phyloP scores from a whole-genome alignment of 495 filamentous ascomycete species.

The Alectoria sarmentosa region DNA sequence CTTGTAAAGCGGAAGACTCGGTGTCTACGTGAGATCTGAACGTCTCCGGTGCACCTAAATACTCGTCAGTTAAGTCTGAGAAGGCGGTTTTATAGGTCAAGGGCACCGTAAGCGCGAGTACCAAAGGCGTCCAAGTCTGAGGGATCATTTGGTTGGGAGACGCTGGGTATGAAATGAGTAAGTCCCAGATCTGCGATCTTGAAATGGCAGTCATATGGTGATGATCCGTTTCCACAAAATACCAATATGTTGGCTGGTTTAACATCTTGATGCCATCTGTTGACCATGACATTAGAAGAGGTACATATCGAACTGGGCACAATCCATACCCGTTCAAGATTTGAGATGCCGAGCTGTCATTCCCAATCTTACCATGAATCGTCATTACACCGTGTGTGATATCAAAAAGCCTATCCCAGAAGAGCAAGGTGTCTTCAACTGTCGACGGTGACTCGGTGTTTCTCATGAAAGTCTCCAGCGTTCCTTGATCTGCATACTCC shows the following conservation, averaged over 20 bases:
- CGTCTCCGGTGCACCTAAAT: slow-evolving; percentile 33
- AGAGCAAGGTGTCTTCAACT: slow-evolving; percentile 33
- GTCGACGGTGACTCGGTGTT: slow-evolving; percentile 27
- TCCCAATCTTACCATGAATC: slow-evolving; percentile 31
- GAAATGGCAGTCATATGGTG: slow-evolving; percentile 33
- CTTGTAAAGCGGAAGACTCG: slow-evolving; percentile 14
- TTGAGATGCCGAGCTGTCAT: not conserved
- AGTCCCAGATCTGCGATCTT: slow-evolving; percentile 39
- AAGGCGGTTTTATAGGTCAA: not conserved
- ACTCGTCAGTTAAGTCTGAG: slow-evolving; percentile 22
- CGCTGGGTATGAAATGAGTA: slow-evolving; percentile 27
- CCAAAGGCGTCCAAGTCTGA: slow-evolving; percentile 31
- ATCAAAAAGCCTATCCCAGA: slow-evolving; percentile 38
- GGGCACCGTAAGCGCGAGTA: slow-evolving; percentile 31
- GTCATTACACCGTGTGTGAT: slow-evolving; percentile 32
- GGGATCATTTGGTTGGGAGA: slow-evolving; percentile 15
- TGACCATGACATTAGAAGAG: not conserved
- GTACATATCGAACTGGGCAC: not conserved
- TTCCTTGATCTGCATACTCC: slow-evolving; percentile 41
- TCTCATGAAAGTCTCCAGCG: slow-evolving; percentile 35
- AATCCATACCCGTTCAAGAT: slow-evolving; percentile 11
- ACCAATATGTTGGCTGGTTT: slow-evolving; percentile 37
- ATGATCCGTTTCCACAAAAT: slow-evolving; percentile 23
- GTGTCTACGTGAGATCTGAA: slow-evolving; percentile 27
- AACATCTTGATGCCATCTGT: slow-evolving; percentile 37